Evolutionary conservation across 129 eudicot genomes (phyloP).

Genomic region (Erigeron canadensis): DNA sequence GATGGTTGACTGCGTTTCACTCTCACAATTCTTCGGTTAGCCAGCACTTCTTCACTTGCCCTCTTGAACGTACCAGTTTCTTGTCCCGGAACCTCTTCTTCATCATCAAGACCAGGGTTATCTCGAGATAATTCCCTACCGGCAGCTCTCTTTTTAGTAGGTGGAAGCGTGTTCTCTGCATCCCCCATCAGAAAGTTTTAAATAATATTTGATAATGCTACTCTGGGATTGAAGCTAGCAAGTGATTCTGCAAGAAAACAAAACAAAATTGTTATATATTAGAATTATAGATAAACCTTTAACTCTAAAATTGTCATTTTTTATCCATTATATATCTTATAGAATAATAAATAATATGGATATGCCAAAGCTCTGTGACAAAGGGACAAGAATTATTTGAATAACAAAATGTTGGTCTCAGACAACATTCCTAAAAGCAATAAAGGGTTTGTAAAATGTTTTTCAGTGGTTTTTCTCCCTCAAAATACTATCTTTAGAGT

Average conservation of each 20-base stretch:
- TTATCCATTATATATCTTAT: too few species aligned
- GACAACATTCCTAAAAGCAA: too few species aligned
- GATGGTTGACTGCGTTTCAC: slow-evolving; percentile 71
- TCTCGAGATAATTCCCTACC: slow-evolving; percentile 69
- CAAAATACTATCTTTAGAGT: too few species aligned
- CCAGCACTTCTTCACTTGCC: slow-evolving; percentile 87
- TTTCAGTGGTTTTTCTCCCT: too few species aligned
- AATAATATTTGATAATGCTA: background rate
- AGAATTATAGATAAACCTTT: background rate
- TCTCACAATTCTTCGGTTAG: slow-evolving; percentile 73
- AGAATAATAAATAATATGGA: too few species aligned
- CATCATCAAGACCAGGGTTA: slow-evolving; percentile 84
- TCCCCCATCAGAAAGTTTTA: slow-evolving; percentile 54
- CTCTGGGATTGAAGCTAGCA: slow-evolving; percentile 3
- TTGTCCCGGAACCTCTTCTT: slow-evolving; percentile 58
- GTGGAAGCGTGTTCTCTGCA: slow-evolving; percentile 54
- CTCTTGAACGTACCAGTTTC: slow-evolving; percentile 68
- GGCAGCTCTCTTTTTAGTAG: slow-evolving; percentile 84
- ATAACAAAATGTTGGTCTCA: too few species aligned
- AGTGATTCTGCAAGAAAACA: slow-evolving; percentile 26
- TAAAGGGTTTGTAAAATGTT: too few species aligned
- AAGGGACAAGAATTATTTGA: too few species aligned
- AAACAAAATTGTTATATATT: background rate
- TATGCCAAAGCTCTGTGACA: too few species aligned
- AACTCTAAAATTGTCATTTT: too few species aligned